phyloP scores from a whole-genome alignment of 495 filamentous ascomycete species.

The Clavariopsis aquatica region DNA sequence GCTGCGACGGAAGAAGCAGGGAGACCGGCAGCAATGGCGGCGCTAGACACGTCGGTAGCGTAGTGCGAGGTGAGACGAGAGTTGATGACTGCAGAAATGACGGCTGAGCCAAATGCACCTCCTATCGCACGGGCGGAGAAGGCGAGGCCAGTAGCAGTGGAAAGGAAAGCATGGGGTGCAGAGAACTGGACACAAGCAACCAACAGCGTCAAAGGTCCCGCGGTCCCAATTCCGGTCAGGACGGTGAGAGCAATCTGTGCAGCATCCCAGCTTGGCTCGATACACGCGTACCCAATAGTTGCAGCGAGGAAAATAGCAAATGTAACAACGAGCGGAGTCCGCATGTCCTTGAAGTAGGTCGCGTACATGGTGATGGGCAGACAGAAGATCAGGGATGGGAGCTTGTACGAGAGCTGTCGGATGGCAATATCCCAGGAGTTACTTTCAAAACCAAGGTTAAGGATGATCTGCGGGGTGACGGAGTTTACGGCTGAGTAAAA shows the following conservation, averaged over 20 bases:
- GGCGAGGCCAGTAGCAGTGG: slow-evolving; percentile 56
- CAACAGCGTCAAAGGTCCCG: slow-evolving; percentile 54
- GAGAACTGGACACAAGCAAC: slow-evolving; percentile 57
- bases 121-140: slow-evolving; percentile 58
- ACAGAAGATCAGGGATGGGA: slow-evolving; percentile 28
- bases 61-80: slow-evolving; percentile 49
- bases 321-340: slow-evolving; percentile 52
- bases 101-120: slow-evolving; percentile 57
- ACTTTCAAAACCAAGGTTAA: slow-evolving; percentile 56
- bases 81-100: slow-evolving; percentile 58
- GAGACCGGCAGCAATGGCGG: slow-evolving; percentile 49
- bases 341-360: slow-evolving; percentile 54
- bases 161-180: slow-evolving; percentile 56
- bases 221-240: slow-evolving; percentile 53
- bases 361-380: slow-evolving; percentile 50
- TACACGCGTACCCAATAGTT: slow-evolving; percentile 53
- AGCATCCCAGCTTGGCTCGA: slow-evolving; percentile 50
- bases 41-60: slow-evolving; percentile 42
- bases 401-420: slow-evolving; percentile 50
- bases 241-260: slow-evolving; percentile 55
- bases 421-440: slow-evolving; percentile 50
- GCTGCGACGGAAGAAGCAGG: slow-evolving; percentile 45
- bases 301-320: slow-evolving; percentile 53
- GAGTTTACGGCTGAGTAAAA: slow-evolving; percentile 61
- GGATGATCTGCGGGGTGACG: slow-evolving; percentile 54